phyloP scores from a whole-genome alignment of 129 eudicot genomes.

The Pseudognaphalium luteoalbum region DNA sequence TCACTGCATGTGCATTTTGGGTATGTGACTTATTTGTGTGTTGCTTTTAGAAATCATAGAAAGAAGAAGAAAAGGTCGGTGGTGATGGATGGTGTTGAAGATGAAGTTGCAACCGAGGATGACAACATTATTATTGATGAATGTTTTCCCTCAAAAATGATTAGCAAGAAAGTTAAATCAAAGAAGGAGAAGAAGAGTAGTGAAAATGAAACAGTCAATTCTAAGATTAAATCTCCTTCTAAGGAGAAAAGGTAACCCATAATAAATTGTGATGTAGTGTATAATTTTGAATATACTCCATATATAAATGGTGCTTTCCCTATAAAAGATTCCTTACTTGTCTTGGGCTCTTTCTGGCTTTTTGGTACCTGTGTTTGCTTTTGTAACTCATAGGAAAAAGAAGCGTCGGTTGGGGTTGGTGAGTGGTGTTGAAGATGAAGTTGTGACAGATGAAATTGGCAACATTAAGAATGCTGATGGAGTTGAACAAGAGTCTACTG shows the following conservation, averaged over 20 bases:
- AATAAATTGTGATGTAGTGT: background rate
- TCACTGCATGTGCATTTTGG: conserved; percentile 9
- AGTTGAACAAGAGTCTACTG: conserved; percentile 21
- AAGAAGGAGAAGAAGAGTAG: conserved; percentile 35
- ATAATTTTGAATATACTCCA: background rate
- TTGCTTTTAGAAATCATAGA: conserved; percentile 35
- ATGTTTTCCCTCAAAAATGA: conserved; percentile 27
- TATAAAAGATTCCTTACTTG: background rate
- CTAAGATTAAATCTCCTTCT: conserved; percentile 28
- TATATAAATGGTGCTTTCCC: background rate
- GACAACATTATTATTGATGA: conserved; percentile 25
- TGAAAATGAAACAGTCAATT: conserved; percentile 32
- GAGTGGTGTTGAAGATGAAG: conserved; percentile 32
- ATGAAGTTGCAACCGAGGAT: conserved; percentile 30
- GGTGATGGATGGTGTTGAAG: conserved; percentile 30
- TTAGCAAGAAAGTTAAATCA: conserved; percentile 29
- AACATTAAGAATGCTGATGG: conserved; percentile 28
- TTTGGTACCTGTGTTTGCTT: background rate
- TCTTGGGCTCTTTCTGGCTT: background rate
- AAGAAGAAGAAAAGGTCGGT: conserved; percentile 49
- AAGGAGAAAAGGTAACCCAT: conserved; percentile 42
- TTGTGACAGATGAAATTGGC: conserved; percentile 28
- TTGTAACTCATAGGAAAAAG: conserved; percentile 48
- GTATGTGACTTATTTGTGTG: conserved; percentile 12
- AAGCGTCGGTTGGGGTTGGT: conserved; percentile 40